Evolutionary conservation across 495 filamentous ascomycete genomes (phyloP).

Genomic region (Daldinia caldariorum): DNA sequence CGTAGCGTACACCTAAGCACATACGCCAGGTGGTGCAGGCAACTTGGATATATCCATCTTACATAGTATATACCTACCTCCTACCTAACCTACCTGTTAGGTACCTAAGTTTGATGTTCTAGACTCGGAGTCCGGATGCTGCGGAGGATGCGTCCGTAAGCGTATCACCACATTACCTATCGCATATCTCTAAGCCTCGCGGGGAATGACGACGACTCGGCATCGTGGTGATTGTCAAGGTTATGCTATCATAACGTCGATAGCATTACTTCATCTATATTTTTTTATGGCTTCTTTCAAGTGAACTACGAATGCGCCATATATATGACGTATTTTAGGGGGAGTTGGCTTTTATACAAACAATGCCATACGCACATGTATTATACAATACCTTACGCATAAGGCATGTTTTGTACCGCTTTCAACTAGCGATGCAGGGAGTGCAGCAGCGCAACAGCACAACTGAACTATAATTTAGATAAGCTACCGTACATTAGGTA

Average conservation of each 20-base stretch:
- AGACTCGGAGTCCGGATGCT: neutral
- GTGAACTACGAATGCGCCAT: neutral
- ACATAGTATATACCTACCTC: too few species aligned
- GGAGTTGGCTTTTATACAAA: neutral
- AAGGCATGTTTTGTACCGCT: neutral
- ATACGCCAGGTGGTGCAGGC: neutral
- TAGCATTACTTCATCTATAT: neutral
- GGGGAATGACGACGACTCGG: slow-evolving; percentile 33
- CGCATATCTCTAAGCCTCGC: slow-evolving; percentile 25
- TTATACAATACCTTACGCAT: too few species aligned
- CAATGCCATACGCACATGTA: too few species aligned
- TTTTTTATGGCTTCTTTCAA: slow-evolving; percentile 6
- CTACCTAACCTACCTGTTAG: too few species aligned
- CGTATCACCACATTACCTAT: slow-evolving; percentile 28
- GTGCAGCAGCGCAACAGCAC: too few species aligned
- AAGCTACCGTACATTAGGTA: neutral
- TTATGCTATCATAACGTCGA: slow-evolving; percentile 20
- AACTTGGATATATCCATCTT: slow-evolving; percentile 3
- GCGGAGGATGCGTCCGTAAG: slow-evolving; percentile 7
- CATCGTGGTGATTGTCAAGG: slow-evolving; percentile 35
- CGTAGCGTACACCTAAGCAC: neutral
- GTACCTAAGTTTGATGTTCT: too few species aligned
- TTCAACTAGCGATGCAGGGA: neutral
- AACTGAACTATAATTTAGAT: too few species aligned
- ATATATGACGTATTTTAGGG: slow-evolving; percentile 32